phyloP scores from a whole-genome alignment of 2,329 filamentous ascomycete species.

The Fusarium coffeatum region DNA sequence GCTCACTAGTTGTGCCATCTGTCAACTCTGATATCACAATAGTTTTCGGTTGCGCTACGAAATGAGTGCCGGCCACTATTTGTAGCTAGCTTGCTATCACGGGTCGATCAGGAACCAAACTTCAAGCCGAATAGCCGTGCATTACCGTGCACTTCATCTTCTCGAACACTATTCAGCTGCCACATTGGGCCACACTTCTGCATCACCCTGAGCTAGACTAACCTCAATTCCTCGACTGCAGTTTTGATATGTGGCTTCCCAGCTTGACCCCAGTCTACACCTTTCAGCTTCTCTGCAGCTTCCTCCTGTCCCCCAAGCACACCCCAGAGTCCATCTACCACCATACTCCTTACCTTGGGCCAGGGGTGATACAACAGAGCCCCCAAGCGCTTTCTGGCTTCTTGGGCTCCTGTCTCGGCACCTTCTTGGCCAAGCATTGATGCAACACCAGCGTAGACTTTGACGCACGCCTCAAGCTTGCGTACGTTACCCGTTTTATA shows the following conservation, averaged over 20 bases:
- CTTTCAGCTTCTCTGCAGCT: constrained; percentile 55
- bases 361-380: constrained; percentile 84
- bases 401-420: constrained; percentile 54
- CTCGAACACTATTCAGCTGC: constrained; percentile 21
- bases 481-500: constrained; percentile 85
- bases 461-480: constrained; percentile 83
- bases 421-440: constrained; percentile 43
- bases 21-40: constrained; percentile 10
- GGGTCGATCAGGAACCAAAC: constrained; percentile 41
- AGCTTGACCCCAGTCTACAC: constrained; percentile 69
- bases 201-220: constrained; percentile 46
- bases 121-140: constrained; percentile 18
- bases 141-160: constrained; percentile 5
- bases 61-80: not conserved
- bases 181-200: constrained; percentile 16
- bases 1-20: constrained; percentile 4
- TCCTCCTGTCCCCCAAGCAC: constrained; percentile 50
- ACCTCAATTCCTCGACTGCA: constrained; percentile 57
- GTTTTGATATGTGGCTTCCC: constrained; percentile 59
- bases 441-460: constrained; percentile 80
- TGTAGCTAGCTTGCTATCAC: constrained; percentile 9
- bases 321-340: constrained; percentile 71
- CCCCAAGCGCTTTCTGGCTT: constrained; percentile 75
- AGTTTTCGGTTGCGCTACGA: not conserved
- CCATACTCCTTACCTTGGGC: constrained; percentile 73